These are phyloP conservation scores for Stylosanthes scabra DNA, from an alignment of 331 rosid species.

Conservation along the genomic window DNA sequence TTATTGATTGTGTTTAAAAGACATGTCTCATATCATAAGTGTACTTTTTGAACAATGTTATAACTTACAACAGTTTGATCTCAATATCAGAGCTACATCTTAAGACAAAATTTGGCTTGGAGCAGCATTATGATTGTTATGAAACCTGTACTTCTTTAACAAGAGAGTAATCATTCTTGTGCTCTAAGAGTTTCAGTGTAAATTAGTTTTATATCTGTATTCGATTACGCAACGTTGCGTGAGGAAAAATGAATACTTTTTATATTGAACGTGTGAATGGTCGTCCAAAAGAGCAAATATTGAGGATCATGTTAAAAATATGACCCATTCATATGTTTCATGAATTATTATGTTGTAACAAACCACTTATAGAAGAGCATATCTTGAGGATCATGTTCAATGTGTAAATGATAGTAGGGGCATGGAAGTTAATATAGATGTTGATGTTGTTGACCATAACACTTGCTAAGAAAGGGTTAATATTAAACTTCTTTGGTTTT, in stretches of 20 bases:
- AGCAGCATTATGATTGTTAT: conserved; percentile 8
- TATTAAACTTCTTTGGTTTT: background rate
- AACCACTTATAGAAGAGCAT: conserved; percentile 29
- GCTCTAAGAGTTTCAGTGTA: too few relatives aligned
- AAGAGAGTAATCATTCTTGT: too few relatives aligned
- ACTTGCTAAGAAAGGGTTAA: conserved; percentile 25
- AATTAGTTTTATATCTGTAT: too few relatives aligned
- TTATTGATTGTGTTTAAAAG: conserved; percentile 29
- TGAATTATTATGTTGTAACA: too few relatives aligned
- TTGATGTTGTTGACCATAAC: conserved; percentile 40
- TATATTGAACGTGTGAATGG: too few relatives aligned
- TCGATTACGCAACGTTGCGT: too few relatives aligned
- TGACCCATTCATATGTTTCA: too few relatives aligned
- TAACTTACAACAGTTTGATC: background rate
- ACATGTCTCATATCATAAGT: too few relatives aligned
- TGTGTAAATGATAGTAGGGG: conserved; percentile 34
- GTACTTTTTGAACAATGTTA: conserved; percentile 5
- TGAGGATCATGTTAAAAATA: too few relatives aligned
- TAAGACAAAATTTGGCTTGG: conserved; percentile 29
- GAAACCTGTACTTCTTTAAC: too few relatives aligned
- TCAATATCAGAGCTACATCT: conserved; percentile 22
- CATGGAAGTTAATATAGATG: conserved; percentile 32
- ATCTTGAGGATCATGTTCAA: conserved; percentile 28
- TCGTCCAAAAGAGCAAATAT: too few relatives aligned
- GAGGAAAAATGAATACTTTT: too few relatives aligned